phyloP scores from a whole-genome alignment of 495 filamentous ascomycete species.

The Aspergillus egyptiacus region DNA sequence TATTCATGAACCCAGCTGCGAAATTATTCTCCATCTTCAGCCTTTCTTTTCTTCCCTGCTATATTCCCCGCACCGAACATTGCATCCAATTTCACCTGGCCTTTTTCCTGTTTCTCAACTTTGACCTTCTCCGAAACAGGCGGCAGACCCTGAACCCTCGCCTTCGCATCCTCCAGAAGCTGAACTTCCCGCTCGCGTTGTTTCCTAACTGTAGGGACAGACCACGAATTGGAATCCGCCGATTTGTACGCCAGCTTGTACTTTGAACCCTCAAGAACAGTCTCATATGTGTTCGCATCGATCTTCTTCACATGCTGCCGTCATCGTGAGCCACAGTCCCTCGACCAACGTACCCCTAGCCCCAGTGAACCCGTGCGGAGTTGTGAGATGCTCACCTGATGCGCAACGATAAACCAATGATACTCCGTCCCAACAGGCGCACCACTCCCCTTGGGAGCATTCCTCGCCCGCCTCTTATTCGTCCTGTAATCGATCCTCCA shows the following conservation, averaged over 20 bases:
- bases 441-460: conserved; percentile 27
- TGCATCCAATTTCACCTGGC: conserved; percentile 28
- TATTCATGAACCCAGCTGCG: too few relatives aligned
- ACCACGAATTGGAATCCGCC: conserved; percentile 26
- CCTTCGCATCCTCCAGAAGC: conserved; percentile 28
- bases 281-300: conserved; percentile 36
- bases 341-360: background rate
- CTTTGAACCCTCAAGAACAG: conserved; percentile 31
- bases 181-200: conserved; percentile 33
- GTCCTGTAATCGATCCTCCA: conserved; percentile 31
- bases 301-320: conserved; percentile 30
- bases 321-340: background rate
- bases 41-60: conserved; percentile 15
- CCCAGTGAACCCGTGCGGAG: background rate
- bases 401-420: conserved; percentile 33
- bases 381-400: conserved; percentile 22
- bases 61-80: conserved; percentile 21
- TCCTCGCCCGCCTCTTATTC: conserved; percentile 26
- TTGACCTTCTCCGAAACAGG: conserved; percentile 32
- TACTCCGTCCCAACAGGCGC: conserved; percentile 33
- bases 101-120: conserved; percentile 25
- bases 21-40: too few relatives aligned
- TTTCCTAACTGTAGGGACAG: conserved; percentile 28
- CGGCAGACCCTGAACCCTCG: conserved; percentile 26
- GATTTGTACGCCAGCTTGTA: conserved; percentile 34